phyloP scores from a whole-genome alignment of 148 eudicot genomes.

The Nepenthes gracilis region DNA sequence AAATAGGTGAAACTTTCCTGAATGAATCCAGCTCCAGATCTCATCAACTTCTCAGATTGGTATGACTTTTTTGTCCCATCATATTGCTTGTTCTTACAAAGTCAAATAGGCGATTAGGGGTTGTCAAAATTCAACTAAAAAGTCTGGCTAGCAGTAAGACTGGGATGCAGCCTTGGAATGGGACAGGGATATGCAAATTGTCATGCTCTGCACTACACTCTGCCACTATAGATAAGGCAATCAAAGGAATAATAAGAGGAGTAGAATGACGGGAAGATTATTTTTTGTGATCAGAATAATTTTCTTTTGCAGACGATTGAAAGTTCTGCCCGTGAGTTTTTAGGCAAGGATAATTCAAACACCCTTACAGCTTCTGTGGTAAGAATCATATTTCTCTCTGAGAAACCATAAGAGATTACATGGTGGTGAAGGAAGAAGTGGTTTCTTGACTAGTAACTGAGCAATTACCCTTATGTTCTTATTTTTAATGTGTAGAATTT shows the following conservation, averaged over 20 bases:
- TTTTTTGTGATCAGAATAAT: slow-evolving; percentile 3
- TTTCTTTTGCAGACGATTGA: slow-evolving; percentile 68
- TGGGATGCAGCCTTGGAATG: too few relatives aligned
- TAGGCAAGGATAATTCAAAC: slow-evolving; percentile 50
- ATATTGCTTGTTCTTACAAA: background rate
- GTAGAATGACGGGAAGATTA: background rate
- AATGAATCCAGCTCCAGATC: slow-evolving; percentile 94
- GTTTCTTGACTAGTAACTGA: background rate
- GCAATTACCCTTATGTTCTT: background rate
- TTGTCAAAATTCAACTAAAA: background rate
- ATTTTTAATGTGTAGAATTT: slow-evolving; percentile 45
- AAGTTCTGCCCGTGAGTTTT: slow-evolving; percentile 57
- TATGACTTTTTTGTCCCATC: slow-evolving; percentile 15
- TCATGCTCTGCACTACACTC: background rate
- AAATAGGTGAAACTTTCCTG: slow-evolving; percentile 78
- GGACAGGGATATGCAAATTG: too few relatives aligned
- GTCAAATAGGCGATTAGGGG: background rate
- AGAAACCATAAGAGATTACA: background rate
- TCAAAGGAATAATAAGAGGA: background rate
- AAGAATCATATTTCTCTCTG: slow-evolving; percentile 14
- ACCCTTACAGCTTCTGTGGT: slow-evolving; percentile 86
- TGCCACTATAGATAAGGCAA: background rate
- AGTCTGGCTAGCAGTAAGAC: too few relatives aligned
- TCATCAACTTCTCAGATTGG: slow-evolving; percentile 96
- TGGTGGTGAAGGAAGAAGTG: background rate